Evolutionary conservation across 495 filamentous ascomycete species (phyloP).

Genomic region (Trichoderma erinaceum): DNA sequence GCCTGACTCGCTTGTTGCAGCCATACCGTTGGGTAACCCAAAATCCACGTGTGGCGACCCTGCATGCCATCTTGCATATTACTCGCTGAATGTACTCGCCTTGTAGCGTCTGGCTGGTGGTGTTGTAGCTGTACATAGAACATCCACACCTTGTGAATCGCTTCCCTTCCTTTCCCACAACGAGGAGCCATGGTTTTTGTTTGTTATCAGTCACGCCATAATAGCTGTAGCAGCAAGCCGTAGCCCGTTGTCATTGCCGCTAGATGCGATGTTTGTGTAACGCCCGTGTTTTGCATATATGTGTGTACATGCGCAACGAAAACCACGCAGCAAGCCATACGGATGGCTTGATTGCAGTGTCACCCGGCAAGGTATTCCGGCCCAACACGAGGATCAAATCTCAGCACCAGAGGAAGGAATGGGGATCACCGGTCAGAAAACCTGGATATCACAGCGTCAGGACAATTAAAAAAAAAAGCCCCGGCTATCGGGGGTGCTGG

Average conservation of each 20-base stretch:
- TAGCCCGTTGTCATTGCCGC: too few species aligned
- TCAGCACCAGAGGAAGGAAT: not conserved
- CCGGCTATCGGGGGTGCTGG: not conserved
- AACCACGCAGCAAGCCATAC: not conserved
- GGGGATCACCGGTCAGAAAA: not conserved
- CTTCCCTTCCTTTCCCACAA: too few species aligned
- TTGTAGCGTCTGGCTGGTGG: not conserved
- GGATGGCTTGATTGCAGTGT: not conserved
- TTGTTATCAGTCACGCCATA: too few species aligned
- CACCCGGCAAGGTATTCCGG: not conserved
- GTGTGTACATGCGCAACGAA: not conserved
- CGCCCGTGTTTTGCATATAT: too few species aligned
- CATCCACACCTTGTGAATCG: too few species aligned
- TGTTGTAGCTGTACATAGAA: not conserved
- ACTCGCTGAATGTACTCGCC: not conserved
- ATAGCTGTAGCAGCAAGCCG: too few species aligned
- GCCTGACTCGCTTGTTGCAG: slow-evolving; percentile 6
- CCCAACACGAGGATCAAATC: not conserved
- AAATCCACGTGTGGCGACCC: slow-evolving; percentile 6
- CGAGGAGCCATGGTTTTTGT: too few species aligned
- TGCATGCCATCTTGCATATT: not conserved
- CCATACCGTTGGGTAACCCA: not conserved
- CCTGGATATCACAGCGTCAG: not conserved
- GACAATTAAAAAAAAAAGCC: not conserved
- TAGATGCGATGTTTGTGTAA: too few species aligned